Evolutionary conservation across 306 rosid genomes (phyloP), one percentile per base, ranked within the genome.

Genomic region (Amphicarpaea edgeworthii): DNA sequence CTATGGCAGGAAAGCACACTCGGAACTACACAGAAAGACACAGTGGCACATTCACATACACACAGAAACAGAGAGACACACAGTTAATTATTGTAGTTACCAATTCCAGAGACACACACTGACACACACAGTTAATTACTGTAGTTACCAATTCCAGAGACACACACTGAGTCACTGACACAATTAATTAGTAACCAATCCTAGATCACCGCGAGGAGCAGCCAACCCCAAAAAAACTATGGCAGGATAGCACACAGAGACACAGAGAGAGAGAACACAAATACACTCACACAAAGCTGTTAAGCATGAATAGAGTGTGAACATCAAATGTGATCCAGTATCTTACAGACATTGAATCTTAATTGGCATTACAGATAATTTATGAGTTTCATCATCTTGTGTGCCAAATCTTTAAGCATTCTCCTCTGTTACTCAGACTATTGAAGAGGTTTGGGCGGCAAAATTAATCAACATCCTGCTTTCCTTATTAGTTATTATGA

Each of bases 401-500:
- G 79, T 8, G 23, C 76, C 70, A 77, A 41, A 40, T 47, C 68
- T 55, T 72, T 5, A 64, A 71, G 78, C 73, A 51, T 12, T 24
- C 26, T 72, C n/a, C 72, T 63, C 75, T 42, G n/a, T 58, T 73
- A 46, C 49, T 55, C 50, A 41, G 50, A 72, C 51, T 63, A 26
- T 12, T 34, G 47, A 62, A 19, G 61, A 38, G 8, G 12, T 47
- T 8, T 47, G 21, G 54, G 21, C 14, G 41, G 72, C 1, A 20
- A 37, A 42, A 15, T n/a, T 14, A 43, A 17, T n/a, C 28, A 8
- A 40, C 53, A 49, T n/a, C 42, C 55, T 61, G 45, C 46, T 47
- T n/a, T 15, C 58, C 46, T 55, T 43, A 19, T 75, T 37, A 77
- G 38, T 55, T 43, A 19, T 75, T 37, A 77, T 30, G 24, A 42